Base-by-base conservation (phyloP, 371 early-diverging fungal species). In the Lichtheimia ramosa region DNA sequence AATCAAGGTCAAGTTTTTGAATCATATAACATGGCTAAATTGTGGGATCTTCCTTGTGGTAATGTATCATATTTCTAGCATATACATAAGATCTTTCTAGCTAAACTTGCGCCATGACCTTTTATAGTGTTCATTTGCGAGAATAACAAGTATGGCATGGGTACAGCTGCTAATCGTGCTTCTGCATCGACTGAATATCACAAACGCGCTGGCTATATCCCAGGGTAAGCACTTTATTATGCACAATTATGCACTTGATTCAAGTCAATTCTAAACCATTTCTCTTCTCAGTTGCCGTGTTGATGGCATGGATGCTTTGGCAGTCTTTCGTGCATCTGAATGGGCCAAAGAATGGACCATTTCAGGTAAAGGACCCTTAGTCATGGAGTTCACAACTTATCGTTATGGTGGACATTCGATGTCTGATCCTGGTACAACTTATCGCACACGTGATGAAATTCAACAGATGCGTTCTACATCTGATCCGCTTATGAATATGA, bases 1-100 rank as follows among this genome's bases (percentile, higher is more conserved):
- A 99, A 99, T 88, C 99, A 99, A 83, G 99, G 99, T 56, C 99
- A 99, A 80, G 95, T 99, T 28, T 98, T 97, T 73, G 99, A 99
- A 83, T 92, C 98, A 48, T 96, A 89, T 83, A 99, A 99, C 87
- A 98, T 99, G 97, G 97, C 99, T 68, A 93, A 94, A 84, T 87
- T 99, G 43, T 99, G 98, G 98, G 90, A 94, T 56, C 88, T 99
- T 54, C 99, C 99, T 28, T 85, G 89, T 54, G 53, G 28, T 39
- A 53, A 40, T n/a, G n/a, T n/a, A 46, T 1, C 8, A 46, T 46
- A 1, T 8, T 46, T 0, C 16, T 46, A 6, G 15, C 46, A 14
- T 5, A 43, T 3, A 24, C n/a, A 21, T 25, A 14, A 21, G 6
- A 39, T 10, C 6, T 34, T 18, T 18, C 14, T 18, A 27, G 8